Evolutionary conservation across 2,329 filamentous ascomycete genomes (phyloP).

Genomic region (Apiospora arundinis): DNA sequence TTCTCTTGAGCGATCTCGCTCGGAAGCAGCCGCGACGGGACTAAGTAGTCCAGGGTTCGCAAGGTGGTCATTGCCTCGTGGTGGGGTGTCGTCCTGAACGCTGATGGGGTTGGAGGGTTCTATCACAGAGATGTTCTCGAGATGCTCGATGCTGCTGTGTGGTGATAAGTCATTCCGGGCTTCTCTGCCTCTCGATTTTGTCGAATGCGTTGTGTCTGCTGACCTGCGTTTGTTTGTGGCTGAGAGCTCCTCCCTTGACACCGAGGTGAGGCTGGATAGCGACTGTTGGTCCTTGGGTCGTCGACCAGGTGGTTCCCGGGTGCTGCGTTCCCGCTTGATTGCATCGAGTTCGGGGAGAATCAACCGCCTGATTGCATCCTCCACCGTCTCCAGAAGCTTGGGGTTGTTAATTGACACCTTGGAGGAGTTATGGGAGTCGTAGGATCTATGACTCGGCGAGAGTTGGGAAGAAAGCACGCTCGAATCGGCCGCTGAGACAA

Average conservation of each 20-base stretch:
- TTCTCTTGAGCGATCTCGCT: constrained; percentile 50
- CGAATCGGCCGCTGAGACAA: constrained; percentile 60
- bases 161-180: constrained; percentile 61
- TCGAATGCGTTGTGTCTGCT: constrained; percentile 60
- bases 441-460: constrained; percentile 60
- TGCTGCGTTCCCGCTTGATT: constrained; percentile 87
- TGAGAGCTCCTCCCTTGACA: constrained; percentile 62
- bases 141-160: constrained; percentile 53
- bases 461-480: constrained; percentile 61
- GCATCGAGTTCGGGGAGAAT: constrained; percentile 92
- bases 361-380: constrained; percentile 88
- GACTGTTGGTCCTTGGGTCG: constrained; percentile 61
- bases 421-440: constrained; percentile 62
- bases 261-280: constrained; percentile 60
- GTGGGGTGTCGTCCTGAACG: constrained; percentile 53
- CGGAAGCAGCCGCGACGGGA: constrained; percentile 44
- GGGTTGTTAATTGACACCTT: constrained; percentile 88
- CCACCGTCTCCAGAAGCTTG: constrained; percentile 86
- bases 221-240: constrained; percentile 56
- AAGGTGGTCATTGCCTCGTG: constrained; percentile 47
- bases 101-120: constrained; percentile 47
- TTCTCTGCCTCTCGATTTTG: constrained; percentile 57
- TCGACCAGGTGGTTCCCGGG: constrained; percentile 67
- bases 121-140: constrained; percentile 55
- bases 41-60: constrained; percentile 48